Percentiles rank a stretch among this genome's conserved stretches.
Conservation (phyloP, 2,329 filamentous ascomycete genomes). For the Verticillium klebahnii region DNA sequence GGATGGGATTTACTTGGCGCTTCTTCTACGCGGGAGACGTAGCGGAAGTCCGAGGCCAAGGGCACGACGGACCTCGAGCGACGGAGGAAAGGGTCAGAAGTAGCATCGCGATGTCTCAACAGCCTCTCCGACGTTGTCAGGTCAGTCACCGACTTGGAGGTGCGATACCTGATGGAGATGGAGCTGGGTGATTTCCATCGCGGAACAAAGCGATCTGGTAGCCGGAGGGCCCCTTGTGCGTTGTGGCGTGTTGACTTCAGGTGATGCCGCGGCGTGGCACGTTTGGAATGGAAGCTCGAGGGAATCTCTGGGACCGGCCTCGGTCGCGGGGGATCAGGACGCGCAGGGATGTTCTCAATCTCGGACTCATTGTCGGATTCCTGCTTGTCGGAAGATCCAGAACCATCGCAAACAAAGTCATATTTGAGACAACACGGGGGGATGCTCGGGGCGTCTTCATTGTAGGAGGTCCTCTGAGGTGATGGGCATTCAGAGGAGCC, state of each 20-base stretch:
- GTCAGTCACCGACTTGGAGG: slow-evolving; percentile 35
- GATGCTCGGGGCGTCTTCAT: background rate
- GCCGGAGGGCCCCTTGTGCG: background rate
- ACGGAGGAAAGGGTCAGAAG: slow-evolving; percentile 36
- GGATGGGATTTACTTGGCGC: background rate
- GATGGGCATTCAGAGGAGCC: slow-evolving; percentile 7
- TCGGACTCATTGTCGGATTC: slow-evolving; percentile 1
- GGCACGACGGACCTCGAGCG: background rate
- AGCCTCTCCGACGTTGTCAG: slow-evolving; percentile 40
- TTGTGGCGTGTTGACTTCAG: background rate
- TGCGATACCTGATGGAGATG: slow-evolving; percentile 38
- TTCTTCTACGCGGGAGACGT: background rate
- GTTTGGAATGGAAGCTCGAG: background rate
- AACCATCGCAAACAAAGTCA: slow-evolving; percentile 7
- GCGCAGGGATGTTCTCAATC: background rate
- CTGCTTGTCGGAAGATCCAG: slow-evolving; percentile 3
- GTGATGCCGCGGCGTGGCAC: background rate
- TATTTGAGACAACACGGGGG: background rate
- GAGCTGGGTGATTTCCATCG: slow-evolving; percentile 25
- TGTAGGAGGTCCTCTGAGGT: background rate
- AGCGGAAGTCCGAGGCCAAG: background rate
- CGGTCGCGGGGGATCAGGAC: background rate
- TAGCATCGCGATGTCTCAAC: slow-evolving; percentile 33
- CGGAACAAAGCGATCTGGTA: slow-evolving; percentile 48
- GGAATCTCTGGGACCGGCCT: background rate